Conservation (phyloP, 1,284 basidiomycete species). For the Ceratobasidium sp. region DNA sequence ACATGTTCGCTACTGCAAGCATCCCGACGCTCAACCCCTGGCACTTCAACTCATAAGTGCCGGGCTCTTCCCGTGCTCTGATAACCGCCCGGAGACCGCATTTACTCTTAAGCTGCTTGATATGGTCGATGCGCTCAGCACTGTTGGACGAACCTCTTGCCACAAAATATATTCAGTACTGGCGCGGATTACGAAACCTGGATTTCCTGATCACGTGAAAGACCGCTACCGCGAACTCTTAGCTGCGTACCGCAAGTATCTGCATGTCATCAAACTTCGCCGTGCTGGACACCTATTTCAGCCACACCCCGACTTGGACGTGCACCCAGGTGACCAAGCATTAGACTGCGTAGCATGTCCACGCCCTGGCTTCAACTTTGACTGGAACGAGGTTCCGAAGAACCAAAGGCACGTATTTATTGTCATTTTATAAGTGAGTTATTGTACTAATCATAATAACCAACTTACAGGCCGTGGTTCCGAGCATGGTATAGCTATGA, state of each 20-base stretch:
- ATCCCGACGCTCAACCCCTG: background rate
- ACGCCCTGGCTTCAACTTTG: constrained; percentile 17
- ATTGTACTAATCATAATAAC: background rate
- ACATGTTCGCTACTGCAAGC: background rate
- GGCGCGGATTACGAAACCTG: background rate
- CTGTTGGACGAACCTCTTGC: background rate
- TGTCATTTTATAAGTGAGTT: too few species aligned
- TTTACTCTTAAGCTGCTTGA: constrained; percentile 15
- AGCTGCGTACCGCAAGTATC: background rate
- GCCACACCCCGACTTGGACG: background rate
- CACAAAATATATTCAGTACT: constrained; percentile 19
- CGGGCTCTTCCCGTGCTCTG: constrained; percentile 26
- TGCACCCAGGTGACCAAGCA: constrained; percentile 12
- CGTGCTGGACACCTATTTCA: background rate
- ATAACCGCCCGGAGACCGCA: background rate
- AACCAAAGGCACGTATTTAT: too few species aligned
- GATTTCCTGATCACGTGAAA: background rate
- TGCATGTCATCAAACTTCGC: background rate
- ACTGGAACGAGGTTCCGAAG: background rate
- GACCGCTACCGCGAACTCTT: constrained; percentile 28
- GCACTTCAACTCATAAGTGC: background rate
- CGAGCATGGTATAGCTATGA: constrained; percentile 10
- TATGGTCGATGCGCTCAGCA: background rate
- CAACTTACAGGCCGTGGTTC: background rate
- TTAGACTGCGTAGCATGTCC: constrained; percentile 17